Base-by-base conservation (phyloP, 352 stramenopile species). In the Globisporangium okanoganense region DNA sequence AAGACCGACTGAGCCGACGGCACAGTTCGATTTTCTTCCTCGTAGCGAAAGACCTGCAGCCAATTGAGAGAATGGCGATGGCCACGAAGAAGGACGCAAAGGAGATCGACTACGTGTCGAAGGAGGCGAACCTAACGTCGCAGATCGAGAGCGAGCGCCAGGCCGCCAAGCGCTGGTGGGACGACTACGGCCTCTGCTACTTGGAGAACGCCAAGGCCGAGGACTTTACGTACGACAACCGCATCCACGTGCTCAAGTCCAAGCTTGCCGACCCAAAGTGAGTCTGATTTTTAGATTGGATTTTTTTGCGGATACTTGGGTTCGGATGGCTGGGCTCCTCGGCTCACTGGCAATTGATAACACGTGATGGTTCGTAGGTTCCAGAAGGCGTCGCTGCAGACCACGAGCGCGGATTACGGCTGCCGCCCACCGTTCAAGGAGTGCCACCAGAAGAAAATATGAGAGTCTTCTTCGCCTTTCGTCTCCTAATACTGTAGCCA, bases 121-220 rank as follows among this genome's bases (percentile, higher is more conserved):
- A 88, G 64, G 67, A 93, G 57, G 81, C 83, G n/a, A 93, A 93
- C 59, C 72, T 89, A 44, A 91, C 83, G 24, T 64, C 83, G 51
- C 83, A 93, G 64, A 91, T 93, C 69, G 83, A 93, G 67, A 90
- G 81, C 62, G 83, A 93, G 57, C 79, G 76, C 8, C 81, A 83
- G 52, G 79, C 81, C 2, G 81, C 81, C 51, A 93, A 90, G 68
- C 78, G 73, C 29, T 93, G 83, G 83, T 93, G 81, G 81, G 81
- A 91, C 56, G 83, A 93, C 61, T 91, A 88, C 55, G 83, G 83
- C 16, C 73, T 82, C 49, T 88, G 79, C 70, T 93, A 93, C 62
- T 55, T 93, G 25, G 83, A 91, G 51, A 79, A 90, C 60, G 74
- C 78, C 43, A 88, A 86, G n/a, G 64, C 74, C 1, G 83, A 93